phyloP scores from a whole-genome alignment of 2,329 filamentous ascomycete species.

The Juglanconis oblonga region DNA sequence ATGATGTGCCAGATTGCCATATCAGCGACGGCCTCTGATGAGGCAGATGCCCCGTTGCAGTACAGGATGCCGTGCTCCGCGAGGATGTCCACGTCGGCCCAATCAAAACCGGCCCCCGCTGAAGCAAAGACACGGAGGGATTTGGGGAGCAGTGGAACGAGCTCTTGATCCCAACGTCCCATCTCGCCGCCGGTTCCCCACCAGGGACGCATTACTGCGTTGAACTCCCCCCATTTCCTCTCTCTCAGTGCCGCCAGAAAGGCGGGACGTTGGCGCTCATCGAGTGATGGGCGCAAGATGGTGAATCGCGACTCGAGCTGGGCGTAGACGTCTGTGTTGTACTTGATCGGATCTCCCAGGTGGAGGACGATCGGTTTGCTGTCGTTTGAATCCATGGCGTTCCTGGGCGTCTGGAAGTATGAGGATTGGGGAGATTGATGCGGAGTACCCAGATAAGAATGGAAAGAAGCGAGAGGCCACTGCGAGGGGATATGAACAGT shows the following conservation, averaged over 20 bases:
- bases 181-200: constrained; percentile 66
- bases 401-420: too few relatives aligned
- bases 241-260: constrained; percentile 36
- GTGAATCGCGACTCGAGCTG: constrained; percentile 28
- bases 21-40: constrained; percentile 60
- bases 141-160: constrained; percentile 51
- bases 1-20: constrained; percentile 59
- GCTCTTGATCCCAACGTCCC: constrained; percentile 59
- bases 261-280: constrained; percentile 35
- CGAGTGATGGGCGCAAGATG: constrained; percentile 33
- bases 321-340: constrained; percentile 29
- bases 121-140: constrained; percentile 59
- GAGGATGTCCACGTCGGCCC: constrained; percentile 50
- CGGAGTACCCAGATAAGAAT: too few relatives aligned
- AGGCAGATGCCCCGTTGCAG: constrained; percentile 60
- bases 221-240: constrained; percentile 40
- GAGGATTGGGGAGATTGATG: too few relatives aligned
- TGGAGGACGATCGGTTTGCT: constrained; percentile 28
- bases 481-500: too few relatives aligned
- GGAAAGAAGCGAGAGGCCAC: too few relatives aligned
- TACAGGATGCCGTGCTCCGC: constrained; percentile 46
- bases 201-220: constrained; percentile 53
- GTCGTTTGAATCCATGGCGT: constrained; percentile 1
- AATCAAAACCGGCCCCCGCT: constrained; percentile 64
- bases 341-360: constrained; percentile 30